A percentile compares a stretch with the other conserved stretches of the same genome.
Conservation (phyloP, 2,329 filamentous ascomycete genomes). For the Microsporum ferrugineum region DNA sequence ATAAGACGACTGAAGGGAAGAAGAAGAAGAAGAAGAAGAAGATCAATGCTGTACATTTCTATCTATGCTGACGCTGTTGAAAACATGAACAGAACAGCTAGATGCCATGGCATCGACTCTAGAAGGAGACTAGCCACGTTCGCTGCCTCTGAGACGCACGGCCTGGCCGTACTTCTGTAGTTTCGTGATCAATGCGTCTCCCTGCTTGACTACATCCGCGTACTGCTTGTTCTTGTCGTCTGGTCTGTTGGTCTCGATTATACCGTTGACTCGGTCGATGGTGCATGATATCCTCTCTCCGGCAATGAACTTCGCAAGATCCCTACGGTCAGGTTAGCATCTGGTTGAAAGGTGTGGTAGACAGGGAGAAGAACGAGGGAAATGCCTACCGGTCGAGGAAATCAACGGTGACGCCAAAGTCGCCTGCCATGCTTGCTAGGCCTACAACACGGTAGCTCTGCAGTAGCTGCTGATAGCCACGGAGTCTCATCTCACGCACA, state of each 20-base stretch:
- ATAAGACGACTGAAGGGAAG: too few relatives aligned
- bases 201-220: slow-evolving; percentile 92
- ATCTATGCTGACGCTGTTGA: neutral
- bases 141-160: slow-evolving; percentile 84
- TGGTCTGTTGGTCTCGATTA: slow-evolving; percentile 94
- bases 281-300: slow-evolving; percentile 90
- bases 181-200: slow-evolving; percentile 96
- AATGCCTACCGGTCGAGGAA: slow-evolving; percentile 75
- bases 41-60: neutral
- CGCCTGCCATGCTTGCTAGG: slow-evolving; percentile 91
- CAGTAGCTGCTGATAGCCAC: slow-evolving; percentile 90
- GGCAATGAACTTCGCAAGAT: slow-evolving; percentile 94
- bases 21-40: neutral
- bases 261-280: slow-evolving; percentile 90
- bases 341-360: slow-evolving; percentile 15
- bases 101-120: neutral
- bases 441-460: slow-evolving; percentile 96
- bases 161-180: slow-evolving; percentile 98
- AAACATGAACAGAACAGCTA: neutral
- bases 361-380: neutral
- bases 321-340: slow-evolving; percentile 42
- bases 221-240: slow-evolving; percentile 99
- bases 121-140: slow-evolving; percentile 53
- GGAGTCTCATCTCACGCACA: slow-evolving; percentile 93
- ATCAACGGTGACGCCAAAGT: slow-evolving; percentile 94